These are phyloP conservation scores for Coemansia sp. DNA, from an alignment of 192 early-diverging fungal species.

Conservation along the genomic window DNA sequence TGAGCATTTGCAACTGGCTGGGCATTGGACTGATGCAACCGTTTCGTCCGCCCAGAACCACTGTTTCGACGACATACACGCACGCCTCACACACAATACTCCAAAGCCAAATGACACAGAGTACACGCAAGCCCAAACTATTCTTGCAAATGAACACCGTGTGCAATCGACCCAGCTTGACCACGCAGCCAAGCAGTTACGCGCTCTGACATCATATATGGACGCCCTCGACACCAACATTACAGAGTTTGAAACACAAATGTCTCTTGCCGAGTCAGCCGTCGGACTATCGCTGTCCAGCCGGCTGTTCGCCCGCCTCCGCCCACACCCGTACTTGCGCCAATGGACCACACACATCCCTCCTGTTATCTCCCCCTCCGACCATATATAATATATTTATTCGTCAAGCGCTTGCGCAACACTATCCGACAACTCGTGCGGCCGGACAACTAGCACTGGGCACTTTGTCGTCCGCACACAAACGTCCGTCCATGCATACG, in stretches of 20 bases:
- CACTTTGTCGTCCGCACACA: conserved; percentile 26
- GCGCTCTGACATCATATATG: not conserved
- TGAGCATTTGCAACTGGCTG: conserved; percentile 27
- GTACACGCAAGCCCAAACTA: no score
- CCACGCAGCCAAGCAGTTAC: no score
- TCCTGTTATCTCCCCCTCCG: not conserved
- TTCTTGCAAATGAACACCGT: no score
- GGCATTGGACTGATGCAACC: conserved; percentile 18
- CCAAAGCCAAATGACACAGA: no score
- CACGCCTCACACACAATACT: no score
- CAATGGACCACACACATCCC: conserved; percentile 37
- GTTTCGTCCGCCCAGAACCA: conserved; percentile 10
- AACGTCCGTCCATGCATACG: conserved; percentile 38
- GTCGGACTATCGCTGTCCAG: conserved; percentile 28
- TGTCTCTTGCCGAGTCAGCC: conserved; percentile 28
- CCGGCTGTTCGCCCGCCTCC: conserved; percentile 17
- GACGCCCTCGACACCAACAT: conserved; percentile 25
- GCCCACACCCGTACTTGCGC: conserved; percentile 31
- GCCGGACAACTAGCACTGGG: conserved; percentile 36
- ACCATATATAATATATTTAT: no score
- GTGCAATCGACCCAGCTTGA: no score
- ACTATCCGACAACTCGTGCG: conserved; percentile 30
- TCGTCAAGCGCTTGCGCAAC: conserved; percentile 27
- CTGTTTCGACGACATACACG: conserved; percentile 4
- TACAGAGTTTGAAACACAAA: conserved; percentile 10